Evolutionary conservation across 768 basidiomycete species (phyloP), one percentile per base, ranked within the genome.

Genomic region (Hygrophoropsis aurantiaca): DNA sequence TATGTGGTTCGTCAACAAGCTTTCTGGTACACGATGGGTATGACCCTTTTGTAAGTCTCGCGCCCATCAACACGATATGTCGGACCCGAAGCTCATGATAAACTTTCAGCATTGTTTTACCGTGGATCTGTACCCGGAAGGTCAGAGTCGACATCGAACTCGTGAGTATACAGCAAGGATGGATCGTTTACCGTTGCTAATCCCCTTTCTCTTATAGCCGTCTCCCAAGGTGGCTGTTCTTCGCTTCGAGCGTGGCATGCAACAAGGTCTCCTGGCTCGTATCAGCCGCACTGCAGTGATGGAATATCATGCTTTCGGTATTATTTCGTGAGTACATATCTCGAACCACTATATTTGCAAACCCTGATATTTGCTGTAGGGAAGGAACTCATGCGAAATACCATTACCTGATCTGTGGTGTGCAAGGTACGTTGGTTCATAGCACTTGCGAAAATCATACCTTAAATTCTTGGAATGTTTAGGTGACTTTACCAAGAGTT

Each of bases 231-330:
- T 87, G 6, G 88, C 86, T 5, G 74, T 90, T 50, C 73, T 90
- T 57, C 84, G 86, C 25, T 89, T 90, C 67, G 73, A 81, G 64
- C 81, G 87, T 56, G 87, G 88, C 42, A 90, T 90, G 86, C 87
- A 89, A 60, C 88, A 90, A 61, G 87, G 87, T 47, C 73, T 90
- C 23, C 73, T 90, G 26, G 82, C 82, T 18, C 79, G 87, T 46
- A 77, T 90, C 68, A 84, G 84, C 51, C 84, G 86, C 27, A 79
- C 79, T 16, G 74, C 83, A 25, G 74, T 89, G 52, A 80, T 81
- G 84, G 87, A 90, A 63, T 90, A 89, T 62, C 88, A 90, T 61
- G 85, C 86, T 25, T 90, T 90, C 50, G 87, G 87, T 44, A 82
- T 85, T 50, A 77, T 90, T 49, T 86, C 84, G 84, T 87, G 64